phyloP scores from a whole-genome alignment of 495 filamentous ascomycete genomes.

The Thermothielavioides terrestris region DNA sequence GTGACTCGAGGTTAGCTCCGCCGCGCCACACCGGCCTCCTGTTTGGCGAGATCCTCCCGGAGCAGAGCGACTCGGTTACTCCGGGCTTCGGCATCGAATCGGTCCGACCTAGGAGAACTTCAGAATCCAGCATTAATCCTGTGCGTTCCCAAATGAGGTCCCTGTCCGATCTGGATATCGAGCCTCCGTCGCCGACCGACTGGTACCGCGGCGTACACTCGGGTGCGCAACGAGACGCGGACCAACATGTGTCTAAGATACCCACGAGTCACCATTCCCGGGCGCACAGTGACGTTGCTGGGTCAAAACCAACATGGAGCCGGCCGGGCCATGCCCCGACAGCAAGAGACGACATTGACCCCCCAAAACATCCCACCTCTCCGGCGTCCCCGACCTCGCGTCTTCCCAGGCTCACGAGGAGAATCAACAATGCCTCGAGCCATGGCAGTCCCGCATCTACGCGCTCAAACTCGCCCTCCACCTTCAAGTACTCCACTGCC shows the following conservation, averaged over 20 bases:
- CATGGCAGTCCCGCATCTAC: constrained; percentile 41
- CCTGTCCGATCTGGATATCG: constrained; percentile 38
- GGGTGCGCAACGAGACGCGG: constrained; percentile 23
- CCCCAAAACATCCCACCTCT: constrained; percentile 19
- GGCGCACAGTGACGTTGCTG: constrained; percentile 42
- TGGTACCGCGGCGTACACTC: constrained; percentile 41
- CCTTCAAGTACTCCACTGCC: constrained; percentile 29
- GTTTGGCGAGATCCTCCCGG: constrained; percentile 45
- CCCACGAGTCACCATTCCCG: constrained; percentile 34
- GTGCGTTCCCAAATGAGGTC: constrained; percentile 32
- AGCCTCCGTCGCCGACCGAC: constrained; percentile 44
- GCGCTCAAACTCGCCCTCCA: constrained; percentile 43
- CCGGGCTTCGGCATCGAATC: constrained; percentile 44
- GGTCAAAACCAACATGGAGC: constrained; percentile 26
- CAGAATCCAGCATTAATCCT: constrained; percentile 36
- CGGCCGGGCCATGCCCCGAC: constrained; percentile 18
- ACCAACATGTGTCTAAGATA: constrained; percentile 21
- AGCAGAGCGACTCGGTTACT: constrained; percentile 30
- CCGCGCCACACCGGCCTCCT: constrained; percentile 30
- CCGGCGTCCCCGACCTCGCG: constrained; percentile 32
- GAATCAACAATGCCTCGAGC: constrained; percentile 32
- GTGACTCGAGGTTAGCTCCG: constrained; percentile 18
- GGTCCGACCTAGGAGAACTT: constrained; percentile 32
- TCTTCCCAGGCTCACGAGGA: constrained; percentile 37
- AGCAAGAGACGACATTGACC: constrained; percentile 15